These are phyloP conservation scores for Cyclotella sp. DNA, from an alignment of 108 stramenopile genomes.

Conservation along the genomic window DNA sequence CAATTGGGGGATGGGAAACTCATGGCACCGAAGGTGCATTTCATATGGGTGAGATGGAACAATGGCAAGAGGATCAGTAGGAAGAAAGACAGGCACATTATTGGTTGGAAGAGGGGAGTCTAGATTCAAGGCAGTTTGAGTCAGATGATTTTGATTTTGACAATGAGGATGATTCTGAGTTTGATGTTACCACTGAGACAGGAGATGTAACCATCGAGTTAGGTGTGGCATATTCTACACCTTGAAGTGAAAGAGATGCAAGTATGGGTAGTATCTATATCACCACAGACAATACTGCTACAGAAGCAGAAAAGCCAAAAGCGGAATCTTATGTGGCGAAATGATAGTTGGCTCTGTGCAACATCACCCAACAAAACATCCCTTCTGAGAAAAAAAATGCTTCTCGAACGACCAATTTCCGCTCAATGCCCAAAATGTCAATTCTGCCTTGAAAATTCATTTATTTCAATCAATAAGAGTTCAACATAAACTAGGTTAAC, in stretches of 20 bases:
- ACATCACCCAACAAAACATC: too few species aligned
- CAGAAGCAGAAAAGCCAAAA: not conserved
- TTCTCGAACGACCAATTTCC: too few species aligned
- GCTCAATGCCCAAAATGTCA: too few species aligned
- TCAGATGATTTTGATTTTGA: slow-evolving; percentile 1
- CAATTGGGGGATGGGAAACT: slow-evolving; percentile 41
- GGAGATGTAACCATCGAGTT: slow-evolving; percentile 37
- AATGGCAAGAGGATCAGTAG: slow-evolving; percentile 42
- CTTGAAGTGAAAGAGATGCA: slow-evolving; percentile 36
- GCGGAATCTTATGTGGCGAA: not conserved
- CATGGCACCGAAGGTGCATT: slow-evolving; percentile 29
- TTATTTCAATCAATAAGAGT: too few species aligned
- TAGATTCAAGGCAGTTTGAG: not conserved
- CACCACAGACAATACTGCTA: not conserved
- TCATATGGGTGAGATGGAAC: slow-evolving; percentile 45
- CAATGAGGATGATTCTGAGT: slow-evolving; percentile 20
- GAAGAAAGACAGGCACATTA: slow-evolving; percentile 49
- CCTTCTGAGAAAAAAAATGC: too few species aligned
- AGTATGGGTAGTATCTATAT: not conserved
- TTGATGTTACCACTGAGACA: slow-evolving; percentile 41
- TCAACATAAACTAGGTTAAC: too few species aligned
- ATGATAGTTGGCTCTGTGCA: too few species aligned
- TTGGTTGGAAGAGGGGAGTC: slow-evolving; percentile 29
- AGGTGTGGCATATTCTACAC: slow-evolving; percentile 39
- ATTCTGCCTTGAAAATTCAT: too few species aligned